Evolutionary conservation across 208 protist species (phyloP), one percentile per base, ranked within the genome.

Genomic region (Leishmania mexicana): DNA sequence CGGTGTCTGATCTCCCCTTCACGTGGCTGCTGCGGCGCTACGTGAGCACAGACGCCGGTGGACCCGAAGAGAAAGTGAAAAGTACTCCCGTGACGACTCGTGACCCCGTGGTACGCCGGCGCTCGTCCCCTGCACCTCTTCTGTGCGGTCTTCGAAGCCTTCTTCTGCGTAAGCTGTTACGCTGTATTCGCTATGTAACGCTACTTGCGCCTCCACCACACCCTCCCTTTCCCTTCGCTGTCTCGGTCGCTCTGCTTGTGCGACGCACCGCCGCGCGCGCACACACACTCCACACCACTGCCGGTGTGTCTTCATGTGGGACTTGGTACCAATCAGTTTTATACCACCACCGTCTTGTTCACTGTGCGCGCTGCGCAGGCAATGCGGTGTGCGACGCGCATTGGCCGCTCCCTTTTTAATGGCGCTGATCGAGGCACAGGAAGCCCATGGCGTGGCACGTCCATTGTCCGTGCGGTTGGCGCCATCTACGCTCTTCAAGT

Each of bases 341-440:
- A 21, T 7, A 11, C 70, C 70, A 51, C 19, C 28, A 74, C 10
- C 11, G 40, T 21, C 45, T 74, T 35, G 28, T 24, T 3, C 70
- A 53, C 45, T 19, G 24, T 28, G 24, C 45, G n/a, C 24, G 31
- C 28, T 21, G 45, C 70, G 13, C 24, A 15, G 70, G 13, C 45
- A 10, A 74, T 74, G 70, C 42, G 70, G 70, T 74, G 70, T 15
- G 70, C 70, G 24, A 74, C 70, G 45, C 42, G 70, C 45, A 53
- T 74, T 54, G 38, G 70, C 70, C 70, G 21, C 28, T 53, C 40
- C 35, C 40, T 19, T 0, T 4, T 31, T 2, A 53, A 28, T 8
- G 13, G 70, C n/a, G 70, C 28, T 31, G 70, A 40, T 74, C 45
- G 45, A 24, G 45, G 40, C 45, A 8, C 21, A 10, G 28, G 11